Evolutionary conservation across 768 basidiomycete genomes (phyloP), one percentile per base, ranked within the genome.

Genomic region (Rhizopogon rudus): DNA sequence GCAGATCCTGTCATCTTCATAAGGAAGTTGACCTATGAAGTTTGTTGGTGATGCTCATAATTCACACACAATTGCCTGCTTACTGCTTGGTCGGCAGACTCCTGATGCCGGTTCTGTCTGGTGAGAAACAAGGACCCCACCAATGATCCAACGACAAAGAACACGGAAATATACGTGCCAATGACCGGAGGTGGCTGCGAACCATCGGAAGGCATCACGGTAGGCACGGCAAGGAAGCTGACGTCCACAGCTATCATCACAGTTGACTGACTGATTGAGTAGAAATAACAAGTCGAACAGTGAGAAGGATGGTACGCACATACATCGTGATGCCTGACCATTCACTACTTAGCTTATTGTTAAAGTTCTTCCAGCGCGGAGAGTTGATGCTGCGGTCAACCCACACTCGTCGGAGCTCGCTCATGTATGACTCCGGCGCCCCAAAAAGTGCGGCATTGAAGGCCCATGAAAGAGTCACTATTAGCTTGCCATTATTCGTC

Each of bases 241-340:
- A 84, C 76, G 51, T 81, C 81, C 2, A 77, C 78, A n/a, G 75
- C 76, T 5, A 82, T 60, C 39, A 83, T 63, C 13, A 82, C 77
- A 1, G 77, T 78, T 2, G 72, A 73, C 80, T 82, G 16, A 37
- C 17, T 17, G 33, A 48, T 35, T 48, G 33, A 48, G 46, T 14
- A 33, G 20, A 48, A 35, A 48, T 48, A 35, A 14, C 25, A 13
- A 9, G 13, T 14, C 13, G 8, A 35, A 5, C 33, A 9, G 33
- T 14, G 5, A 8, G 33, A 35, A 17, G 44, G 50, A 40, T 61
- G 17, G 10, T 14, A 62, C 77, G 31, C 45, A 82, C 81, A 55
- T 75, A 77, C 40, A 79, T 73, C 31, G 74, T 75, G 46, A 80
- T 73, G 44, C 76, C 74, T 49, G 74, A 65, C 81, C 78, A 80